These are phyloP conservation scores for Wickerhamomyces pijperi DNA, from an alignment of 805 yeast species.

Conservation along the genomic window DNA sequence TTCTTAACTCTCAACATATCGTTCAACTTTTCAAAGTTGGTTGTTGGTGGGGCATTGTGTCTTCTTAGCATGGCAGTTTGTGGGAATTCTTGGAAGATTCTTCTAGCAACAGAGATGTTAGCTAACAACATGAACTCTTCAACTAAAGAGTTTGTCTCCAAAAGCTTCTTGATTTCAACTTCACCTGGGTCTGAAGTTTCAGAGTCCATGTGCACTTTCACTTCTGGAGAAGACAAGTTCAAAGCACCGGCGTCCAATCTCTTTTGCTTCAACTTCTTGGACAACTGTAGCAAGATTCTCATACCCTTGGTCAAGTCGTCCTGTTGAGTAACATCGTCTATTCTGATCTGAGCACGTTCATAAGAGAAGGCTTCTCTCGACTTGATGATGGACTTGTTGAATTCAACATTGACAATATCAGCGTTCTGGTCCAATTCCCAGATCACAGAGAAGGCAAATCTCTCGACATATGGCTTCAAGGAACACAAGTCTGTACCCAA, in stretches of 20 bases:
- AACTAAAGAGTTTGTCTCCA: constrained; percentile 90
- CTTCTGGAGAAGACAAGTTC: constrained; percentile 95
- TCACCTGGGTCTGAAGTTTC: constrained; percentile 96
- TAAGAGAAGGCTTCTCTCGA: constrained; percentile 94
- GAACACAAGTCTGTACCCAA: constrained; percentile 95
- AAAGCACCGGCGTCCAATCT: constrained; percentile 93
- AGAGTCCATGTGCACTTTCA: constrained; percentile 91
- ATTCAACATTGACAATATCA: constrained; percentile 67
- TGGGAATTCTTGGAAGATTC: constrained; percentile 86
- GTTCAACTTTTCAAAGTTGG: constrained; percentile 81
- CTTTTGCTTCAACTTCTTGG: constrained; percentile 74
- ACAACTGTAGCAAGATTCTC: constrained; percentile 69
- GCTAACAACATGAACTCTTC: constrained; percentile 98
- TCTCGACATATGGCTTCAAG: constrained; percentile 85
- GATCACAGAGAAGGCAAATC: constrained; percentile 89
- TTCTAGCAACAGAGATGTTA: constrained; percentile 88
- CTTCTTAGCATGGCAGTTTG: constrained; percentile 98
- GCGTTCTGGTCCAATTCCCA: constrained; percentile 93
- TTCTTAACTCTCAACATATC: constrained; percentile 81
- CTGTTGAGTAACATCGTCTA: constrained; percentile 63
- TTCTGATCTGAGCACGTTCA: constrained; percentile 83
- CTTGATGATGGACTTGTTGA: constrained; percentile 77
- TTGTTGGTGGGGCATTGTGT: constrained; percentile 94
- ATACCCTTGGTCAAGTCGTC: constrained; percentile 87
- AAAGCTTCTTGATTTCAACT: constrained; percentile 79